These are phyloP conservation scores for Fusarium begoniae DNA, from an alignment of 2,329 filamentous ascomycete species.

Conservation along the genomic window DNA sequence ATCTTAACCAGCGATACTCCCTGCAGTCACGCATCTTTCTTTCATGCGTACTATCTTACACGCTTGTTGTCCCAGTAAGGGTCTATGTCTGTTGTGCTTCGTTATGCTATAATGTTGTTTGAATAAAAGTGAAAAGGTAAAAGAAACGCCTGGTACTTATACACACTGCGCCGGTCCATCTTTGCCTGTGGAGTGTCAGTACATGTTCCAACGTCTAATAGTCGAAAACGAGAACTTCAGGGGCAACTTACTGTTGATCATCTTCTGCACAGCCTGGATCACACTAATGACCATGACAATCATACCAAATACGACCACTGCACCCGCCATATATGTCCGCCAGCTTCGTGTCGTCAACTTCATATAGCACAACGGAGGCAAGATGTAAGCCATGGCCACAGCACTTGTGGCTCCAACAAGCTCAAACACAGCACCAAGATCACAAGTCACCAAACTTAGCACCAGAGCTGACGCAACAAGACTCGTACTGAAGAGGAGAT, in stretches of 20 bases:
- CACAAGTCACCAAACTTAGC: slow-evolving; percentile 86
- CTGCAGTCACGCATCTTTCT: slow-evolving; percentile 1
- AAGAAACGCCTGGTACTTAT: slow-evolving; percentile 13
- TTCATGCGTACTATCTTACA: slow-evolving; percentile 20
- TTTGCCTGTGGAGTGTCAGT: slow-evolving; percentile 38
- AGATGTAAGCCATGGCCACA: slow-evolving; percentile 91
- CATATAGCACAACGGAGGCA: slow-evolving; percentile 94
- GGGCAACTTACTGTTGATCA: slow-evolving; percentile 57
- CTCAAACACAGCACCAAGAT: slow-evolving; percentile 94
- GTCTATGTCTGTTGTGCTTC: slow-evolving; percentile 30
- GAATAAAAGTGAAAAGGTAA: slow-evolving; percentile 1
- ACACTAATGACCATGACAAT: slow-evolving; percentile 84
- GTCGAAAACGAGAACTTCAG: neutral
- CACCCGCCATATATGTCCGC: slow-evolving; percentile 76
- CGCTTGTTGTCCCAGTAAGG: slow-evolving; percentile 2
- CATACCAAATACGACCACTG: slow-evolving; percentile 79
- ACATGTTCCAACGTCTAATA: neutral
- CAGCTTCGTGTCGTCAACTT: slow-evolving; percentile 84
- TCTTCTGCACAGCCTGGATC: slow-evolving; percentile 76
- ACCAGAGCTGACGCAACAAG: slow-evolving; percentile 83
- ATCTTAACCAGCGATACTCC: neutral
- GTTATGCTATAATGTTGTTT: slow-evolving; percentile 17
- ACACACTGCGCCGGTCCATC: slow-evolving; percentile 41
- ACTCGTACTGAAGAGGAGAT: slow-evolving; percentile 85
- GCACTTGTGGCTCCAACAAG: slow-evolving; percentile 95